These are phyloP conservation scores for Somion occarium DNA, from an alignment of 1,284 basidiomycete species.

Conservation along the genomic window DNA sequence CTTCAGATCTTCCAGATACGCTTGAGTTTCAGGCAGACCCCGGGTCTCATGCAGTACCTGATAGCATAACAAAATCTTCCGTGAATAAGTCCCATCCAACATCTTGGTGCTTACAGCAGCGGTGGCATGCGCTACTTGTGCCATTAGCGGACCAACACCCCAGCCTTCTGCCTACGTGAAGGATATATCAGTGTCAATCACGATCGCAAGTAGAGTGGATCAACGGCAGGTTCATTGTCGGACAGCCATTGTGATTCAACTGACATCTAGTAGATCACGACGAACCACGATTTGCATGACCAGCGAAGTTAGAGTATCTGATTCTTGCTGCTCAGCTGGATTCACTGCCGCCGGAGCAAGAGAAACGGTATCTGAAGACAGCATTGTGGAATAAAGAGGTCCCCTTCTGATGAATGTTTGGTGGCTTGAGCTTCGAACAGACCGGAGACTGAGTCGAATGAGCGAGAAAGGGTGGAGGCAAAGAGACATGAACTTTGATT, in stretches of 20 bases:
- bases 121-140: constrained; percentile 49
- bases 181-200: no score
- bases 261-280: constrained; percentile 38
- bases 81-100: not conserved
- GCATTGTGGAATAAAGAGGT: no score
- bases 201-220: not conserved
- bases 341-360: no score
- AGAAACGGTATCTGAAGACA: no score
- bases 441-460: no score
- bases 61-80: not conserved
- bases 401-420: no score
- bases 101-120: constrained; percentile 31
- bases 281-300: constrained; percentile 44
- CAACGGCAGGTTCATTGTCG: no score
- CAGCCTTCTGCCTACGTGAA: constrained; percentile 40
- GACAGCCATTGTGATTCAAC: not conserved
- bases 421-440: no score
- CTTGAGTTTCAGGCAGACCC: constrained; percentile 33
- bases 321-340: no score
- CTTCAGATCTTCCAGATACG: constrained; percentile 35
- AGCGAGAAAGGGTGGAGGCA: no score
- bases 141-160: constrained; percentile 52
- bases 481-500: no score
- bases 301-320: constrained; percentile 22
- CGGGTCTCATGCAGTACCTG: constrained; percentile 39